Base-by-base conservation (phyloP, 306 rosid genomes). In the Vigna radiata region DNA sequence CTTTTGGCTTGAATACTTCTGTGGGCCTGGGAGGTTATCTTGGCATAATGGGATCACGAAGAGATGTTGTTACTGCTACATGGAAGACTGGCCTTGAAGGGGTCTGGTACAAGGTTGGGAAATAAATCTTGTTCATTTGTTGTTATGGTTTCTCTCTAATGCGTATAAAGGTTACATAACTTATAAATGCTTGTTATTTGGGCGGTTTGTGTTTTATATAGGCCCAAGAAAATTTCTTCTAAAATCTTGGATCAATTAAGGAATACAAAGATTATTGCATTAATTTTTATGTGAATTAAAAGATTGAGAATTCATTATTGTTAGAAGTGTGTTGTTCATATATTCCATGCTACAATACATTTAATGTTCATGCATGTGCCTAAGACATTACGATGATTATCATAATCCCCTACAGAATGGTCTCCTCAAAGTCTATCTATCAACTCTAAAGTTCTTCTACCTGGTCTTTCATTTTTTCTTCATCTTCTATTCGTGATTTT, bases 61-160 rank as follows among this genome's bases (percentile, higher is more conserved):
- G 98, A 86, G 99, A 95, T 81, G 99, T 95, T 82, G 93, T 95
- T 83, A 90, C 96, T 56, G 96, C 99, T 8, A 82, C 90, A 29
- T 95, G 99, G 99, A 95, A 89, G 91, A 88, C 94, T 81, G 99
- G 99, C 73, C 99, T 95, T 60, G 98, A 91, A 78, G 99, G 99
- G 74, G 88, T 88, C 79, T 95, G 99, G 99, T 95, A 86, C 81
- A 95, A 95, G 99, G 99, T 95, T 37, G 47, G 93, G 71, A 75
- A 79, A 58, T 19, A 69, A 61, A 50, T 56, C 70, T 74, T 70
- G 66, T 73, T 61, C 36, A 18, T 46, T 14, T 71, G 14, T 80
- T 48, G 27, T 11, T 39, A 10, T 74, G 16, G 68, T 74, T 66
- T 63, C 46, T 59, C 36, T 55, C 70, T 59, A 19, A n/a, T 50